phyloP scores from a whole-genome alignment of 441 rosid species.

The Geranium incanum region DNA sequence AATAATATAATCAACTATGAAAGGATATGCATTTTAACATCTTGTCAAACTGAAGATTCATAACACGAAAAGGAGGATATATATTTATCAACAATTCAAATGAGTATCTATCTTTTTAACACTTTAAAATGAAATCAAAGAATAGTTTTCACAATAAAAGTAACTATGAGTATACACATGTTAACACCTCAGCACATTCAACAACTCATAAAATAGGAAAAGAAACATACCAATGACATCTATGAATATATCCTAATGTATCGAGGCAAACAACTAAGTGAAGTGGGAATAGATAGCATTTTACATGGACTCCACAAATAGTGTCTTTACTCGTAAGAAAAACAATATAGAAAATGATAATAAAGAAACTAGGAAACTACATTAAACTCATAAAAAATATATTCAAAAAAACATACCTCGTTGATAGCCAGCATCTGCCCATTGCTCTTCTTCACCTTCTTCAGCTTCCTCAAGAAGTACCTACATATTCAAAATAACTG shows the following conservation, averaged over 20 bases:
- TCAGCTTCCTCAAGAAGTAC: constrained; percentile 32
- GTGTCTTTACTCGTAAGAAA: neutral
- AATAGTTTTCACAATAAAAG: too few species aligned
- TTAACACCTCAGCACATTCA: too few species aligned
- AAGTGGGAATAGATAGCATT: neutral
- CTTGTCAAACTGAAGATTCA: neutral
- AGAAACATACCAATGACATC: too few species aligned
- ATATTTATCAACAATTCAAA: too few species aligned
- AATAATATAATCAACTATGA: too few species aligned
- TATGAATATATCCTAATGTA: too few species aligned
- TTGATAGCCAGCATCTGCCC: constrained; percentile 33
- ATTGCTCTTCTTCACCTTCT: constrained; percentile 35
- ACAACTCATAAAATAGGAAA: too few species aligned
- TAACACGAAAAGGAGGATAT: neutral
- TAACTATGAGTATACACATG: too few species aligned
- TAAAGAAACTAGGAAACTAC: neutral
- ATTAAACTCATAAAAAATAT: neutral
- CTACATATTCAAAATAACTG: constrained; percentile 10
- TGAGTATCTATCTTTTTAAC: neutral
- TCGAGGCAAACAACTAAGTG: neutral
- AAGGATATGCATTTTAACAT: neutral
- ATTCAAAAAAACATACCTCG: constrained; percentile 18
- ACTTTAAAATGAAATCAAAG: too few species aligned
- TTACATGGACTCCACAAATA: neutral
- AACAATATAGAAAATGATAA: neutral